A percentile compares a stretch with the other conserved stretches of the same genome.
phyloP scores from a whole-genome alignment of 2,329 filamentous ascomycete species.

The Aspergillus sp. region DNA sequence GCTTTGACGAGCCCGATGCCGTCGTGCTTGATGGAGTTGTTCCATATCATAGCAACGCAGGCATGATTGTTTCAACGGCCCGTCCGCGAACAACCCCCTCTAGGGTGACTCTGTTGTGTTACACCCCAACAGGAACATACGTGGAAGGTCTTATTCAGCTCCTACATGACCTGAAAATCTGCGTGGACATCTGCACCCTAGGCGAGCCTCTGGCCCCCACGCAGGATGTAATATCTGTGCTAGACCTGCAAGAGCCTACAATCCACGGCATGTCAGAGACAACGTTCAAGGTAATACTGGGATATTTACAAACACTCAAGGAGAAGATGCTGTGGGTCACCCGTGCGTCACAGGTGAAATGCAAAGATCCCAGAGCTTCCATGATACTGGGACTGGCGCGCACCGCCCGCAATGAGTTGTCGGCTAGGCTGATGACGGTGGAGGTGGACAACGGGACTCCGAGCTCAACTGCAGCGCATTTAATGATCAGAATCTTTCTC shows the following conservation, averaged over 20 bases:
- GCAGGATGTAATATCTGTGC: slow-evolving; percentile 6
- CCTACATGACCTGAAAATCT: background rate
- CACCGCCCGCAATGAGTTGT: background rate
- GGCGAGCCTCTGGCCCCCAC: background rate
- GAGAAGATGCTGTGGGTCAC: slow-evolving; percentile 11
- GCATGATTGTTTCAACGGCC: background rate
- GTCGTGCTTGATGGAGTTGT: background rate
- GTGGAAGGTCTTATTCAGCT: background rate
- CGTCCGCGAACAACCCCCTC: background rate
- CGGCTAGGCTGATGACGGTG: slow-evolving; percentile 23
- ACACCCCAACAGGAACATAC: background rate
- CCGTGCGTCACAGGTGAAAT: background rate
- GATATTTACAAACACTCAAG: background rate
- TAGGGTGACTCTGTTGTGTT: background rate
- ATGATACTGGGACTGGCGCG: slow-evolving; percentile 9
- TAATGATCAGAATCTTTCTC: background rate
- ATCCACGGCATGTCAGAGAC: background rate
- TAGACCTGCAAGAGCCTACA: slow-evolving; percentile 6
- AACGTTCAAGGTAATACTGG: background rate
- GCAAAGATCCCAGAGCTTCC: slow-evolving; percentile 25
- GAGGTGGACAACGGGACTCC: slow-evolving; percentile 23
- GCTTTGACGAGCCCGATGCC: slow-evolving; percentile 9
- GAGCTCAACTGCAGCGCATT: background rate
- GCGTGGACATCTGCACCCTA: background rate
- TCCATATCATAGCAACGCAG: background rate